Evolutionary conservation across 768 basidiomycete species (phyloP).

Genomic region (Termitomyces sp.): DNA sequence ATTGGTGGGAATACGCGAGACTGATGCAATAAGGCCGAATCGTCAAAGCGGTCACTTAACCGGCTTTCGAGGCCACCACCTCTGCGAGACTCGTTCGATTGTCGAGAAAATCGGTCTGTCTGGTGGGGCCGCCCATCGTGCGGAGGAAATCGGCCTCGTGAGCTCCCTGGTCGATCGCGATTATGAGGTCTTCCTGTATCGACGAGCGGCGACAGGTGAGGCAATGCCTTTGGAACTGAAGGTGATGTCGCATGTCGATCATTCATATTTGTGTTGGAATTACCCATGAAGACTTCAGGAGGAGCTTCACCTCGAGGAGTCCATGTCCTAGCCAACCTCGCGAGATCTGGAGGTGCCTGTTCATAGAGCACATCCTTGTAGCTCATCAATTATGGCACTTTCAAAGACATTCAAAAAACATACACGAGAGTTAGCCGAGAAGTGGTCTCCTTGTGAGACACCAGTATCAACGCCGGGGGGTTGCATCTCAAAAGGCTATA

Average conservation of each 20-base stretch:
- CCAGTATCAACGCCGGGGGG: slow-evolving; percentile 1
- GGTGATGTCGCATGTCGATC: slow-evolving; percentile 19
- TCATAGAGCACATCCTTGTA: slow-evolving; percentile 5
- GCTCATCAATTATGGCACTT: not conserved
- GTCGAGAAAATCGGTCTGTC: slow-evolving; percentile 3
- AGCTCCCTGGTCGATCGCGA: slow-evolving; percentile 10
- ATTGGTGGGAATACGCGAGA: slow-evolving; percentile 13
- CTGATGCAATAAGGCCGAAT: slow-evolving; percentile 4
- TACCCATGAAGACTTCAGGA: slow-evolving; percentile 6
- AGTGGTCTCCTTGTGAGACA: not conserved
- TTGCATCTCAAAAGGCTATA: slow-evolving; percentile 8
- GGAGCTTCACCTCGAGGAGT: slow-evolving; percentile 17
- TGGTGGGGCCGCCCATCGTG: not conserved
- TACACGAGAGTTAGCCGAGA: slow-evolving; percentile 7
- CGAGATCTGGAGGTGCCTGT: not conserved
- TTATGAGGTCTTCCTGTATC: slow-evolving; percentile 9
- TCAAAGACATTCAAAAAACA: not conserved
- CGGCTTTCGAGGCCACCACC: slow-evolving; percentile 16
- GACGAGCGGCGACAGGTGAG: slow-evolving; percentile 16
- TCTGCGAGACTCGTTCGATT: slow-evolving; percentile 6
- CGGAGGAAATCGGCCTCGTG: slow-evolving; percentile 4
- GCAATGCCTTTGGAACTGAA: slow-evolving; percentile 22
- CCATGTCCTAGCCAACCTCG: slow-evolving; percentile 14
- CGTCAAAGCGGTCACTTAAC: slow-evolving; percentile 17
- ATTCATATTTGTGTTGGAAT: slow-evolving; percentile 2